Base-by-base conservation (phyloP, 495 filamentous ascomycete genomes). In the Hypoxylon rickii region DNA sequence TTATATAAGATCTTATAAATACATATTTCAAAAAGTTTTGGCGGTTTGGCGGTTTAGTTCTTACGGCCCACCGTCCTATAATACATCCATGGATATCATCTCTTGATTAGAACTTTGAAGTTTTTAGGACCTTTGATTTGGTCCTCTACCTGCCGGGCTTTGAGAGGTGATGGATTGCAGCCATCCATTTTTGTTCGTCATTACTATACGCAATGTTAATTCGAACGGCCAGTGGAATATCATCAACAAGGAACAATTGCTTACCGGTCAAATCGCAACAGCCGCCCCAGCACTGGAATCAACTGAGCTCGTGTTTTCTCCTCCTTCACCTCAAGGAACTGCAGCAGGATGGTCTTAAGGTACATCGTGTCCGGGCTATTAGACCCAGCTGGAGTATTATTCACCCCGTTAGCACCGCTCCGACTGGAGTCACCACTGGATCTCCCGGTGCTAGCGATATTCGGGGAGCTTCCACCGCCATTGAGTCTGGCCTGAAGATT, bases 311-410 rank as follows among this genome's bases (percentile, higher is more conserved):
- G 88, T 53, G 91, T 82, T 68, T 84, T 90, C 74, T 92, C 96
- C 64, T 98, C 94, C 74, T 86, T 90, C 68, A 94, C 89, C 77
- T 97, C 92, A 67, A 98, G 70, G 63, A 98, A 97, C 70, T 97
- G 93, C 36, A 97, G 73, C 18, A 98, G 79, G 31, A 98, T 90
- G 24, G 95, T 97, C 77, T 97, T 97, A 52, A 98, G 69, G 68
- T 98, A 98, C 64, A 90, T 84, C 55, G 86, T 87, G 69, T 98
- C 89, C 45, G 86, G 79, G 36, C 62, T 49, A n/a, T 50, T 58
- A 3, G 71, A 58, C 1, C 64, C 66, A 16, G 64, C 61, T n/a
- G 76, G 70, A 10, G 24, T 4, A 29, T 29, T 29, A 12, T 67
- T 58, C 17, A 76, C 75, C 18, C 79, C 65, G 20, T 54, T 63